Evolutionary conservation across 2,329 filamentous ascomycete species (phyloP).

Genomic region (Xylaria sp.): DNA sequence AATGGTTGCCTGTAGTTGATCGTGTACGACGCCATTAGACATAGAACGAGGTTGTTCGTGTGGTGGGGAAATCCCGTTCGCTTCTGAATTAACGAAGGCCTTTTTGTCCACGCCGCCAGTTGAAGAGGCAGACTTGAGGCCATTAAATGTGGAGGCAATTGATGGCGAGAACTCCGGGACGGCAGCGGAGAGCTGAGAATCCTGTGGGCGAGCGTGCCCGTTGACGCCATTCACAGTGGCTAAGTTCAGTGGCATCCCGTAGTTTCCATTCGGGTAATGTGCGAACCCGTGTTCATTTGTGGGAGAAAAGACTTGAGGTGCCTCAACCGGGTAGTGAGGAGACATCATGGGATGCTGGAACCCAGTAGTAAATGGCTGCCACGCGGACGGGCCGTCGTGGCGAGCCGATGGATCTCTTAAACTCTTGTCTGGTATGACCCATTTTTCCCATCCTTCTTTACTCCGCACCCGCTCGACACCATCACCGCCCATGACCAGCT

Average conservation of each 20-base stretch:
- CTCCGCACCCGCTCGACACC: slow-evolving; percentile 81
- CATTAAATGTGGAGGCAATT: slow-evolving; percentile 29
- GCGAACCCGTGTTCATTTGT: slow-evolving; percentile 47
- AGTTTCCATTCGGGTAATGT: slow-evolving; percentile 48
- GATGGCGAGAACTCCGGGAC: slow-evolving; percentile 70
- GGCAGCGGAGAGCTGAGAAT: slow-evolving; percentile 68
- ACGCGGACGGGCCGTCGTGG: slow-evolving; percentile 70
- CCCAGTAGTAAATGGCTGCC: slow-evolving; percentile 39
- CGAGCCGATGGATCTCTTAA: slow-evolving; percentile 79
- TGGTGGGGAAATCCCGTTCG: slow-evolving; percentile 23
- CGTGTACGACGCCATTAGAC: slow-evolving; percentile 22
- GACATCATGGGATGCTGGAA: slow-evolving; percentile 41
- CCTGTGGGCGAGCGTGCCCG: slow-evolving; percentile 47
- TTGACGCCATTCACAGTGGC: slow-evolving; percentile 43
- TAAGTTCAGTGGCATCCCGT: slow-evolving; percentile 39
- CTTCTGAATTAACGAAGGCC: slow-evolving; percentile 3
- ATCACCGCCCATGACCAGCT: slow-evolving; percentile 80
- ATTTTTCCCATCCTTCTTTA: slow-evolving; percentile 80
- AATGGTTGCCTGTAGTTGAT: slow-evolving; percentile 2
- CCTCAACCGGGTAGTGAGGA: slow-evolving; percentile 43
- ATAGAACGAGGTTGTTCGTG: slow-evolving; percentile 11
- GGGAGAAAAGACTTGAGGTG: slow-evolving; percentile 46
- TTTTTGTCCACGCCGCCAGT: slow-evolving; percentile 13
- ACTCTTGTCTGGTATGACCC: slow-evolving; percentile 73
- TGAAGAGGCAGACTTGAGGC: slow-evolving; percentile 22